Evolutionary conservation across 495 filamentous ascomycete species (phyloP), one percentile per base, ranked within the genome.

Genomic region (Neurospora africana): DNA sequence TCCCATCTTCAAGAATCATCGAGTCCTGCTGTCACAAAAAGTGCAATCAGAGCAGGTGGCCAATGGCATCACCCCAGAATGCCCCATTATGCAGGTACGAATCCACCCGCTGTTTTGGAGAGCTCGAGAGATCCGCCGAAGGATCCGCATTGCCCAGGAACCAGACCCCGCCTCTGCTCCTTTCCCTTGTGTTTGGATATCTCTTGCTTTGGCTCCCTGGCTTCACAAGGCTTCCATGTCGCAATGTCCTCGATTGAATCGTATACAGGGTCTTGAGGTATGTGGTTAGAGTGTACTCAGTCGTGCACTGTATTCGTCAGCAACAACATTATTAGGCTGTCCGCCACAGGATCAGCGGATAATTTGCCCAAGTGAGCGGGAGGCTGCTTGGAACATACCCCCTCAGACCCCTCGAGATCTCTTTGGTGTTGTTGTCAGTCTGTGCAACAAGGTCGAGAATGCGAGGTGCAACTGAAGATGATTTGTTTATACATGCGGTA

Each of bases 21-120:
- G 1, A 15, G 21, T 13, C 44, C 44, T 53, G 44, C 21, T 5
- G 21, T 13, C 44, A 23, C 47, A 3, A 58, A 27, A 27, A 27
- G 11, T 30, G 53, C 27, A 65, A 65, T 65, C 53, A 65, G 23
- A 65, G 27, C 27, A 65, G 13, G 15, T 65, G 53, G 15, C 53
- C 53, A 65, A 65, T 65, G 53, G 53, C 23, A 61, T 30, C 53
- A 61, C 5, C 47, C 47, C 47, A 27, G 47, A 4, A 53, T 53
- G 44, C 21, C 44, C 47, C 47, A 27, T 68, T 65, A 71, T 68
- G 70, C 71, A 72, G 71, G 71, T 72, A 70, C 71, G 21, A 72
- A 38, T 58, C 70, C 44, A 38, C 43, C 35, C 35, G 47, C 47
- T 58, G 70, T 71, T 71, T 71, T 38, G 53, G 53, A 65, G 53